phyloP scores from a whole-genome alignment of 345 rosid species.

The Turnera subulata region DNA sequence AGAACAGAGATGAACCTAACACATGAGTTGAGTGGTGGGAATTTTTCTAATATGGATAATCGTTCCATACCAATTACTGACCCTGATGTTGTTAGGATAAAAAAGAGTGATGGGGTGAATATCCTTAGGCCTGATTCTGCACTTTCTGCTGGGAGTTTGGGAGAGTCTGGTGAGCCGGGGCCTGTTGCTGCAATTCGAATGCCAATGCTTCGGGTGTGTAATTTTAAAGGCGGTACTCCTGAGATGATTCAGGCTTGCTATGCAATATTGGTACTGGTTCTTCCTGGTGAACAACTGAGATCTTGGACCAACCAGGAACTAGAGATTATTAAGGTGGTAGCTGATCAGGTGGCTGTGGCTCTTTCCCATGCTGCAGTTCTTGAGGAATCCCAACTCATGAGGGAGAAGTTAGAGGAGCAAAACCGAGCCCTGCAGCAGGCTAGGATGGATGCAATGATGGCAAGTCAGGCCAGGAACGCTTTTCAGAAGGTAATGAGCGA shows the following conservation, averaged over 20 bases:
- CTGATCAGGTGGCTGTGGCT: conserved; percentile 97
- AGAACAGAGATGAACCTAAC: conserved; percentile 68
- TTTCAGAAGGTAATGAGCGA: conserved; percentile 90
- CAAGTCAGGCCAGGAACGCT: conserved; percentile 72
- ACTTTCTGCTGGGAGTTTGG: conserved; percentile 60
- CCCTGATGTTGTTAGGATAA: conserved; percentile 61
- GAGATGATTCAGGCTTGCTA: conserved; percentile 64
- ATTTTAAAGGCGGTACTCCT: conserved; percentile 89
- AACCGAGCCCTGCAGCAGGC: conserved; percentile 77
- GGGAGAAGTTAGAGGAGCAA: conserved; percentile 82
- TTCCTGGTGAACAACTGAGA: conserved; percentile 60
- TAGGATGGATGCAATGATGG: conserved; percentile 69
- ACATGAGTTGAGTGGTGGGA: conserved; percentile 55
- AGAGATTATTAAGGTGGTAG: conserved; percentile 91
- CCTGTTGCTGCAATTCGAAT: conserved; percentile 86
- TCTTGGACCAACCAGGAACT: conserved; percentile 77
- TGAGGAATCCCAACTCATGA: conserved; percentile 93
- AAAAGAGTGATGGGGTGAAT: conserved; percentile 55
- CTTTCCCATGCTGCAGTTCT: conserved; percentile 94
- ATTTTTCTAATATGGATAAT: conserved; percentile 27
- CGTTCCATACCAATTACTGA: conserved; percentile 52
- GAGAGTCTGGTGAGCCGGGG: conserved; percentile 51
- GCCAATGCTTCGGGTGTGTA: conserved; percentile 89
- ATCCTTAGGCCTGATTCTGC: conserved; percentile 52
- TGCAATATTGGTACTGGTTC: conserved; percentile 78